These are phyloP conservation scores for Stenocarpella maydis DNA, from an alignment of 2,329 filamentous ascomycete genomes.

Conservation along the genomic window DNA sequence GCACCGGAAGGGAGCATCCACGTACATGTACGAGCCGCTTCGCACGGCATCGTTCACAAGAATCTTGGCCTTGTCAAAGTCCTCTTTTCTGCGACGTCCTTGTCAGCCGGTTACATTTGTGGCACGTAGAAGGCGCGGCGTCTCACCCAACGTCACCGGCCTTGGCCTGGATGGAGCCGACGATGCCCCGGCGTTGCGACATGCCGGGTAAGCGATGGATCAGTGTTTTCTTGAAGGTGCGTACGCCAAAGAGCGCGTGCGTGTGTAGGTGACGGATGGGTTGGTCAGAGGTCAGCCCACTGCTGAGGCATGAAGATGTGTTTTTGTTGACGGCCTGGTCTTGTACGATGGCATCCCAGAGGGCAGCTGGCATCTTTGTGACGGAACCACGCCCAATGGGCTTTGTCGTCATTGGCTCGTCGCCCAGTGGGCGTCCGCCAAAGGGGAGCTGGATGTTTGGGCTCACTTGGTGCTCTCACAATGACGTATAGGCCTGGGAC, in stretches of 20 bases:
- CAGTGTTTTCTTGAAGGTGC: background rate
- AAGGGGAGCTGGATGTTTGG: background rate
- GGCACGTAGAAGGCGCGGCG: constrained; percentile 20
- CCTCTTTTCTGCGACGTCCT: constrained; percentile 64
- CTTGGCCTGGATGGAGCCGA: constrained; percentile 52
- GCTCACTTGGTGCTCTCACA: constrained; percentile 5
- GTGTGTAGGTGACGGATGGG: background rate
- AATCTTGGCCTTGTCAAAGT: constrained; percentile 71
- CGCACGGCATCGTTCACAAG: constrained; percentile 74
- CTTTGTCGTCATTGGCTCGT: constrained; percentile 10
- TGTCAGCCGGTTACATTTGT: constrained; percentile 22
- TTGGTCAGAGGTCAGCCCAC: background rate
- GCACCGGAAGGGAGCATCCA: background rate
- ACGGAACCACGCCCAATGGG: background rate
- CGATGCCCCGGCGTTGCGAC: constrained; percentile 40
- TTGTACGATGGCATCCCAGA: too few species aligned
- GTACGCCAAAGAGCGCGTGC: background rate
- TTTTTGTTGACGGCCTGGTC: background rate
- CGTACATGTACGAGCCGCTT: constrained; percentile 83
- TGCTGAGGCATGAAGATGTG: background rate
- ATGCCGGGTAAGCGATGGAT: constrained; percentile 12
- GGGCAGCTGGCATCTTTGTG: background rate
- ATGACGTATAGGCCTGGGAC: constrained; percentile 13
- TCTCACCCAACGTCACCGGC: constrained; percentile 60
- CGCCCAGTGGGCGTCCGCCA: background rate